Evolutionary conservation across 2,329 filamentous ascomycete species (phyloP).

Genomic region (Ophiocordyceps camponoti-saundersi): DNA sequence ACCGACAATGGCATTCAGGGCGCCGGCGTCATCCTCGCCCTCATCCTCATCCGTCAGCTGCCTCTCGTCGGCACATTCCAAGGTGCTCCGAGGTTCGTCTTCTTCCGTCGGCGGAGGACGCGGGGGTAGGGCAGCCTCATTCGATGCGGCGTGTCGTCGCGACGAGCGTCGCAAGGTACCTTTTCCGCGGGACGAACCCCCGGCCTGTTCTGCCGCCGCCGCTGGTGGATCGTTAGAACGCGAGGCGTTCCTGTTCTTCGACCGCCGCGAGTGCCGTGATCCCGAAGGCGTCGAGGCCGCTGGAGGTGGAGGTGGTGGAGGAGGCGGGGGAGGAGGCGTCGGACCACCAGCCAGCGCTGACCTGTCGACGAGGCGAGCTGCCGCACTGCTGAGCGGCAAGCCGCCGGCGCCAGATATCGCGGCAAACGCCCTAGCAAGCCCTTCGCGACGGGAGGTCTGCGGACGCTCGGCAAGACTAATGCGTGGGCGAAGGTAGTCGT

Average conservation of each 20-base stretch:
- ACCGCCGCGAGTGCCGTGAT: constrained; percentile 25
- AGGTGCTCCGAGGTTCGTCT: constrained; percentile 47
- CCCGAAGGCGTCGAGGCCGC: constrained; percentile 19
- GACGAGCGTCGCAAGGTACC: constrained; percentile 41
- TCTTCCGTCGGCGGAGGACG: constrained; percentile 38
- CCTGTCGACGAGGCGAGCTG: constrained; percentile 29
- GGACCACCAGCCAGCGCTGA: constrained; percentile 19
- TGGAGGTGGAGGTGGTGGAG: constrained; percentile 14
- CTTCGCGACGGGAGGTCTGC: constrained; percentile 43
- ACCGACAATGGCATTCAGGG: constrained; percentile 76
- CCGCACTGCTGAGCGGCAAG: constrained; percentile 31
- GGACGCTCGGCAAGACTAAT: constrained; percentile 63
- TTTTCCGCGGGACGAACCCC: constrained; percentile 40
- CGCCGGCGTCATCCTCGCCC: constrained; percentile 45
- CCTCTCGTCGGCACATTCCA: constrained; percentile 89
- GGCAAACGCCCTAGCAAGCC: constrained; percentile 52
- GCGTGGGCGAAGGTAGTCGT: constrained; percentile 85
- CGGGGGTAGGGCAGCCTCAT: constrained; percentile 32
- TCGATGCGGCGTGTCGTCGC: constrained; percentile 36
- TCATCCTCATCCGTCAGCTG: constrained; percentile 60
- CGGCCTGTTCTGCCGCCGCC: constrained; percentile 24
- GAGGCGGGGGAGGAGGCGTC: constrained; percentile 18
- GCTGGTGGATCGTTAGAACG: constrained; percentile 19
- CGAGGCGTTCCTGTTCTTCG: constrained; percentile 27
- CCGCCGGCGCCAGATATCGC: constrained; percentile 60